phyloP scores from a whole-genome alignment of 805 yeast species.

The Wickerhamomyces alni region DNA sequence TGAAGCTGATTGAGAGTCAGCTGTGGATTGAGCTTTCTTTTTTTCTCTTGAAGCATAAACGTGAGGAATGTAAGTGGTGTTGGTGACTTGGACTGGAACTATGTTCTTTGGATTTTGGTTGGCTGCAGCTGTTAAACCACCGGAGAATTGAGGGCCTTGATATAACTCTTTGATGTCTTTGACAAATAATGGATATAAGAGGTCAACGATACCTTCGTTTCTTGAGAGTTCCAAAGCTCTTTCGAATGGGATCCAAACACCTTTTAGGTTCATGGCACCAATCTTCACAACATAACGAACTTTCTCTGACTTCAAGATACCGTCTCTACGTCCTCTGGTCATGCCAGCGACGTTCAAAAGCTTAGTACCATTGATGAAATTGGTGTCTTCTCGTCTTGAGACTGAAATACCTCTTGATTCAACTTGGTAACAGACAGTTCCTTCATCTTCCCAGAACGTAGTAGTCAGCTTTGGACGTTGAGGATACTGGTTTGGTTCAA shows the following conservation, averaged over 20 bases:
- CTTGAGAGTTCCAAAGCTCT: slow-evolving; percentile 66
- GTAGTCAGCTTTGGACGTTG: slow-evolving; percentile 60
- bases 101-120: slow-evolving; percentile 23
- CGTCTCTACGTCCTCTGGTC: slow-evolving; percentile 71
- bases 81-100: slow-evolving; percentile 23
- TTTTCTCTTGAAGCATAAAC: slow-evolving; percentile 16
- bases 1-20: background rate
- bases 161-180: slow-evolving; percentile 50
- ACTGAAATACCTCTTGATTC: slow-evolving; percentile 64
- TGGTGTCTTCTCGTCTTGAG: slow-evolving; percentile 64
- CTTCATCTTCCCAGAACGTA: slow-evolving; percentile 74
- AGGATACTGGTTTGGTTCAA: slow-evolving; percentile 23
- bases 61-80: slow-evolving; percentile 17
- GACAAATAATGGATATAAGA: slow-evolving; percentile 53
- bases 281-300: slow-evolving; percentile 65
- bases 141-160: slow-evolving; percentile 26
- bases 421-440: slow-evolving; percentile 65
- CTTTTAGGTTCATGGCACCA: slow-evolving; percentile 71
- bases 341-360: slow-evolving; percentile 63
- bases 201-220: slow-evolving; percentile 56
- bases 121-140: slow-evolving; percentile 26
- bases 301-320: slow-evolving; percentile 61
- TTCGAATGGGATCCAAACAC: slow-evolving; percentile 74
- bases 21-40: slow-evolving; percentile 4
- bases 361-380: slow-evolving; percentile 69